phyloP scores from a whole-genome alignment of 169 alveolate species.

The Eimeria falciformis region DNA sequence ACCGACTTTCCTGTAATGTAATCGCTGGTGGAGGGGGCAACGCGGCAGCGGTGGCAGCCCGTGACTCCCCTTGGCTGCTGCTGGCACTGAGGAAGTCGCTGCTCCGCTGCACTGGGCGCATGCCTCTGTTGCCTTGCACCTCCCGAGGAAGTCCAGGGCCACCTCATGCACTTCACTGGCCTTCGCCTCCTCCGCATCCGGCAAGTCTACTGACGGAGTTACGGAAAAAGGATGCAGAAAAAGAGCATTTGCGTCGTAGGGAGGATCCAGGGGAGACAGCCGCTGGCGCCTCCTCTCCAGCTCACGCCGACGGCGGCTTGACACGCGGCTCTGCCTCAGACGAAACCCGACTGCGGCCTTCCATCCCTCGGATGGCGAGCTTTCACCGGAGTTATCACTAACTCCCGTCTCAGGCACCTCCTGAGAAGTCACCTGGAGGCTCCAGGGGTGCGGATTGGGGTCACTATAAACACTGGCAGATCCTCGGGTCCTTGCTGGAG shows the following conservation, averaged over 20 bases:
- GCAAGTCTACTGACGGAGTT: conserved; percentile 17
- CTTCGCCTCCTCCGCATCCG: conserved; percentile 12
- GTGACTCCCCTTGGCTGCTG: background rate
- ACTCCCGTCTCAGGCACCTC: background rate
- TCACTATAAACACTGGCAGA: background rate
- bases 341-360: conserved; percentile 50
- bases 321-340: background rate
- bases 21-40: conserved; percentile 41
- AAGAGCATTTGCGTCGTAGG: conserved; percentile 31
- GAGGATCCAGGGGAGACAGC: conserved; percentile 54
- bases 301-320: conserved; percentile 20
- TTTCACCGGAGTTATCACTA: background rate
- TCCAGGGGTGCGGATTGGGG: background rate
- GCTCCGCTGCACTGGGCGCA: conserved; percentile 40
- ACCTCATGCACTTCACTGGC: conserved; percentile 31
- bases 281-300: conserved; percentile 34
- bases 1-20: conserved; percentile 48
- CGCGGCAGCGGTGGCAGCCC: background rate
- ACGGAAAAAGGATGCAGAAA: conserved; percentile 44
- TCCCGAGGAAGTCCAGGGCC: conserved; percentile 30
- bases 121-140: conserved; percentile 13
- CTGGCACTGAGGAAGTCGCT: background rate
- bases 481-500: background rate
- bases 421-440: background rate
- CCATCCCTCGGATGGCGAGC: conserved; percentile 18